A percentile compares a stretch with the other conserved stretches of the same genome.
Evolutionary conservation across 805 yeast species (phyloP).

Genomic region (Zygotorulaspora chibaensis): DNA sequence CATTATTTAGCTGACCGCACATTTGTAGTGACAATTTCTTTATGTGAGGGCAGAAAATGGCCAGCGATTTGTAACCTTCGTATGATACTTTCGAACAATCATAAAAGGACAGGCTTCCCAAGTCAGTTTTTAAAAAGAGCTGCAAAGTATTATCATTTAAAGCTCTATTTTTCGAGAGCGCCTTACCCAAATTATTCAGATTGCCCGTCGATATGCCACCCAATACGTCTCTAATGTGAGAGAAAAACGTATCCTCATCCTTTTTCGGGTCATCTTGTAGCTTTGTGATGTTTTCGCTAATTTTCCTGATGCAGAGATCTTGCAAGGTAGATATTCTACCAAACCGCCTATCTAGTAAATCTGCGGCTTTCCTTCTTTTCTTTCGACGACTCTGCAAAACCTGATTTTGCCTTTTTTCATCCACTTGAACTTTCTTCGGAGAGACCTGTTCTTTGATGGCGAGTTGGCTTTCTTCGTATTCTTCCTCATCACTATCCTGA

Average conservation of each 20-base stretch:
- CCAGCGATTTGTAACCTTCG: constrained; percentile 63
- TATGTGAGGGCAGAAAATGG: constrained; percentile 73
- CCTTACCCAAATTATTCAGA: constrained; percentile 65
- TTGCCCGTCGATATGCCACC: constrained; percentile 83
- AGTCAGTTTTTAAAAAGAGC: constrained; percentile 62
- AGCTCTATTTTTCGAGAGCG: constrained; percentile 78
- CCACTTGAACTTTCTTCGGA: not conserved
- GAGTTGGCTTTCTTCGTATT: constrained; percentile 10
- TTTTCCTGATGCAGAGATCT: constrained; percentile 68
- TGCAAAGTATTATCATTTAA: constrained; percentile 66
- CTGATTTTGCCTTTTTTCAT: constrained; percentile 20
- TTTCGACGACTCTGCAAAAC: constrained; percentile 58
- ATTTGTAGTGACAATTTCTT: constrained; percentile 64
- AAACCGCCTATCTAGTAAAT: constrained; percentile 68
- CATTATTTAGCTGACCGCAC: constrained; percentile 92
- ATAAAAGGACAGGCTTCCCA: constrained; percentile 67
- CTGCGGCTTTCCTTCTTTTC: constrained; percentile 77
- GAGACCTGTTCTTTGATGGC: not conserved
- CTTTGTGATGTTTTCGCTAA: constrained; percentile 43
- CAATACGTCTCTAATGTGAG: constrained; percentile 51
- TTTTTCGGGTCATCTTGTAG: constrained; percentile 21
- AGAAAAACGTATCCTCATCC: constrained; percentile 12
- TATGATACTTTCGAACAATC: constrained; percentile 81
- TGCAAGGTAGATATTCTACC: constrained; percentile 67
- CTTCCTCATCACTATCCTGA: constrained; percentile 26